These are phyloP conservation scores for Mycena belliarum DNA, from an alignment of 768 basidiomycete genomes.

Conservation along the genomic window DNA sequence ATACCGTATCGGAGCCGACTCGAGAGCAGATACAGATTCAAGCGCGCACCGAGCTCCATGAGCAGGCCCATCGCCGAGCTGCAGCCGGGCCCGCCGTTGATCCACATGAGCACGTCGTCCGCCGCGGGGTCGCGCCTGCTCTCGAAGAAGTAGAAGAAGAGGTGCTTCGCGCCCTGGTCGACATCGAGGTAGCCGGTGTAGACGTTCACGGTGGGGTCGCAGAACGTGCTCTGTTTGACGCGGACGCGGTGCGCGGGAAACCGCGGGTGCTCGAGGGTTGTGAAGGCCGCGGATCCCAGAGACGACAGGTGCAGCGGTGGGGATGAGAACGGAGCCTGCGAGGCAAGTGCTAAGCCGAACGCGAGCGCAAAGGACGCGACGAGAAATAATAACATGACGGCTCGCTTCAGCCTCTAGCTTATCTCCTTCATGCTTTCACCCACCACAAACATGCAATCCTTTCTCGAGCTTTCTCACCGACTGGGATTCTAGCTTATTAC, in stretches of 20 bases:
- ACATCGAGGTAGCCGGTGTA: constrained; percentile 45
- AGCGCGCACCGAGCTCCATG: constrained; percentile 66
- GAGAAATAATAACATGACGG: constrained; percentile 5
- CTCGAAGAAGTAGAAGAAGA: constrained; percentile 81
- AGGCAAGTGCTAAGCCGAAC: not conserved
- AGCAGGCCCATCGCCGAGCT: constrained; percentile 61
- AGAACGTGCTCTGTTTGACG: constrained; percentile 62
- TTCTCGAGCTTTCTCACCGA: too few relatives aligned
- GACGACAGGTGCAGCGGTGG: constrained; percentile 29
- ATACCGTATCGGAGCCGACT: not conserved
- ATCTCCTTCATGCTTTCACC: too few relatives aligned
- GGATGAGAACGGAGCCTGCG: constrained; percentile 4
- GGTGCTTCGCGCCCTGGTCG: constrained; percentile 55
- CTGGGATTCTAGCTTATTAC: too few relatives aligned
- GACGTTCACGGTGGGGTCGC: constrained; percentile 61
- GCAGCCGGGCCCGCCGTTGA: constrained; percentile 64
- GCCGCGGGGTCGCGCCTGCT: constrained; percentile 54
- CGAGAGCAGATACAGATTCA: not conserved
- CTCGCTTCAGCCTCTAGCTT: too few relatives aligned
- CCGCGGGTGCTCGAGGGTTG: constrained; percentile 45
- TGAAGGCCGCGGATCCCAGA: constrained; percentile 33
- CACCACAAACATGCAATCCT: too few relatives aligned
- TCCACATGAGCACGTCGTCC: constrained; percentile 75
- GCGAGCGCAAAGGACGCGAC: not conserved
- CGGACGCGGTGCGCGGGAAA: constrained; percentile 58